These are phyloP conservation scores for Cyberlindnera mrakii DNA, from an alignment of 805 yeast species.

Conservation along the genomic window DNA sequence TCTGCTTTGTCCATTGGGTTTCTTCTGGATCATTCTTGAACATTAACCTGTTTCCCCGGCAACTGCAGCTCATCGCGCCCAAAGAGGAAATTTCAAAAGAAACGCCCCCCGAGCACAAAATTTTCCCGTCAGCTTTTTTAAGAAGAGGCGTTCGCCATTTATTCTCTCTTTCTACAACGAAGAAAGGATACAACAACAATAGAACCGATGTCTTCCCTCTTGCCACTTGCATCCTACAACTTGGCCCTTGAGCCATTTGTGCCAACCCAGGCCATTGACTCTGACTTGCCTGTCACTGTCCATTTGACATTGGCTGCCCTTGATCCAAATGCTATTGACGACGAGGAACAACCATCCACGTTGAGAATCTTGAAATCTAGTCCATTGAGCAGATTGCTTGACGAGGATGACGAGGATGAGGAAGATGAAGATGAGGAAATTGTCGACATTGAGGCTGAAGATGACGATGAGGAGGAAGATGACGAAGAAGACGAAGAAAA, in stretches of 20 bases:
- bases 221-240: slow-evolving; percentile 85
- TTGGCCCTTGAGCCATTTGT: slow-evolving; percentile 80
- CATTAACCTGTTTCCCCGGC: slow-evolving; percentile 8
- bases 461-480: slow-evolving; percentile 36
- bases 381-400: slow-evolving; percentile 44
- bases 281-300: slow-evolving; percentile 82
- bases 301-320: slow-evolving; percentile 93
- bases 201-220: slow-evolving; percentile 54
- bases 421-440: slow-evolving; percentile 42
- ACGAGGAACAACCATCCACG: slow-evolving; percentile 78
- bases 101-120: slow-evolving; percentile 13
- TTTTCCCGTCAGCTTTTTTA: slow-evolving; percentile 2
- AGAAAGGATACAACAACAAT: neutral
- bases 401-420: slow-evolving; percentile 43
- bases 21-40: too few relatives aligned
- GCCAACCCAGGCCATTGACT: slow-evolving; percentile 82
- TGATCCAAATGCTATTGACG: slow-evolving; percentile 84
- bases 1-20: too few relatives aligned
- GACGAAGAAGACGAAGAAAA: slow-evolving; percentile 47
- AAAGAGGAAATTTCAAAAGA: slow-evolving; percentile 23
- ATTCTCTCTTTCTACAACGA: neutral
- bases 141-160: slow-evolving; percentile 1
- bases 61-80: slow-evolving; percentile 18
- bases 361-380: slow-evolving; percentile 70
- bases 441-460: slow-evolving; percentile 30